Conservation (phyloP, 352 stramenopile genomes). For the Phytophthora podocarpi region DNA sequence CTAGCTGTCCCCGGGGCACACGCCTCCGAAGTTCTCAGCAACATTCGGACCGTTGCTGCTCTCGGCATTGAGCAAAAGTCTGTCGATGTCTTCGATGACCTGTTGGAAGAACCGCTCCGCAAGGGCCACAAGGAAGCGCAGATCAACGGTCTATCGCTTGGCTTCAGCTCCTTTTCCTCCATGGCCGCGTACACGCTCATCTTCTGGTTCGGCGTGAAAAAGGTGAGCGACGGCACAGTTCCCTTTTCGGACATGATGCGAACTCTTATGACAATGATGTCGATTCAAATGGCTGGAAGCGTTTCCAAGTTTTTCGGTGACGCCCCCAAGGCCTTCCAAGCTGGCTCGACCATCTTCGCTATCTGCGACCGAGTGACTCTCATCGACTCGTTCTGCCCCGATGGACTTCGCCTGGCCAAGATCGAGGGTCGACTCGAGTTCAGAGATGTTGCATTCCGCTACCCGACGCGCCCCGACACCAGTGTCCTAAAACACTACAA, state of each 20-base stretch:
- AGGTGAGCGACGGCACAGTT: constrained; percentile 47
- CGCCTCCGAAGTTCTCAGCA: constrained; percentile 52
- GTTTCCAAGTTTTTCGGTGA: constrained; percentile 38
- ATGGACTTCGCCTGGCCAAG: constrained; percentile 14
- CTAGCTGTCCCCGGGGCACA: constrained; percentile 42
- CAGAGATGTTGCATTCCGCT: constrained; percentile 74
- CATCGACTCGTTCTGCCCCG: constrained; percentile 48
- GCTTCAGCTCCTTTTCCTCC: constrained; percentile 71
- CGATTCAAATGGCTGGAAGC: constrained; percentile 36
- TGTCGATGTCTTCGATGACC: constrained; percentile 19
- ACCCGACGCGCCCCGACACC: constrained; percentile 70
- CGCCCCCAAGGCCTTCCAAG: constrained; percentile 75
- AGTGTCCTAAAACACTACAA: constrained; percentile 89
- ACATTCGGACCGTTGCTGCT: constrained; percentile 53
- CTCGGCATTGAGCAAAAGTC: constrained; percentile 47
- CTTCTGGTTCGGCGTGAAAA: constrained; percentile 68
- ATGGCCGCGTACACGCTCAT: constrained; percentile 57
- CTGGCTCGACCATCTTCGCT: constrained; percentile 41
- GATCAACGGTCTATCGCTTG: constrained; percentile 55
- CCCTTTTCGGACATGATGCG: constrained; percentile 53
- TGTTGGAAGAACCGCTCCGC: constrained; percentile 33
- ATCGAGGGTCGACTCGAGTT: constrained; percentile 58
- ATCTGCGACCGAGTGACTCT: constrained; percentile 38
- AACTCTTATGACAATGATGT: constrained; percentile 66
- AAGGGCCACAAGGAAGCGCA: constrained; percentile 41